Percentiles rank a stretch among this genome's conserved stretches.
These are phyloP conservation scores for Gossypium mustelinum DNA, from an alignment of 345 rosid genomes.

Conservation along the genomic window DNA sequence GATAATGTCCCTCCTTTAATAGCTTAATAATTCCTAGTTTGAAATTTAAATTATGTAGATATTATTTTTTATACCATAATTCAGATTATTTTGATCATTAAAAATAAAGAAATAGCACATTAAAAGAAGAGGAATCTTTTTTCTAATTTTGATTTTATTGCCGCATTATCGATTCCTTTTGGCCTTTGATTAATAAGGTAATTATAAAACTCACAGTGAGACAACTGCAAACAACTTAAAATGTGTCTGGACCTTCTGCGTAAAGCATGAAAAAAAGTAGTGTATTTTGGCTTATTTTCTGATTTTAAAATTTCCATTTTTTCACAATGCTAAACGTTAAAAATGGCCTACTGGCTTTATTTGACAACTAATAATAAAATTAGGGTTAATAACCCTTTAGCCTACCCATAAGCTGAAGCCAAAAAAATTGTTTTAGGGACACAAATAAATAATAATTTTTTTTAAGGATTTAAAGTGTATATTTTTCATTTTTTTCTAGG, in stretches of 20 bases:
- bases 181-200: conserved; percentile 7
- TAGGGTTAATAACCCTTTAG: too few relatives aligned
- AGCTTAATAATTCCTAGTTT: conserved; percentile 7
- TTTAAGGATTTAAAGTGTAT: too few relatives aligned
- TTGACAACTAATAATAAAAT: too few relatives aligned
- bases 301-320: too few relatives aligned
- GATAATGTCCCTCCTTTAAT: conserved; percentile 13
- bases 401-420: too few relatives aligned
- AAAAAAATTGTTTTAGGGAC: too few relatives aligned
- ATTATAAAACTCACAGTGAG: conserved; percentile 8
- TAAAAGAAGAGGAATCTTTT: conserved; percentile 24
- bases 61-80: neutral
- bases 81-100: neutral
- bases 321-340: too few relatives aligned
- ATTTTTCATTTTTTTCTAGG: too few relatives aligned
- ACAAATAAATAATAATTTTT: too few relatives aligned
- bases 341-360: too few relatives aligned
- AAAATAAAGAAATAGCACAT: neutral
- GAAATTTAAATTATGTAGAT: neutral
- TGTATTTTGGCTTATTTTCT: too few relatives aligned
- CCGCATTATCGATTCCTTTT: neutral
- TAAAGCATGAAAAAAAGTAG: neutral
- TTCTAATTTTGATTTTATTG: conserved; percentile 3
- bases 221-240: conserved; percentile 3
- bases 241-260: conserved; percentile 16